phyloP scores from a whole-genome alignment of 2,329 filamentous ascomycete species.

The Exserohilum rostratum region DNA sequence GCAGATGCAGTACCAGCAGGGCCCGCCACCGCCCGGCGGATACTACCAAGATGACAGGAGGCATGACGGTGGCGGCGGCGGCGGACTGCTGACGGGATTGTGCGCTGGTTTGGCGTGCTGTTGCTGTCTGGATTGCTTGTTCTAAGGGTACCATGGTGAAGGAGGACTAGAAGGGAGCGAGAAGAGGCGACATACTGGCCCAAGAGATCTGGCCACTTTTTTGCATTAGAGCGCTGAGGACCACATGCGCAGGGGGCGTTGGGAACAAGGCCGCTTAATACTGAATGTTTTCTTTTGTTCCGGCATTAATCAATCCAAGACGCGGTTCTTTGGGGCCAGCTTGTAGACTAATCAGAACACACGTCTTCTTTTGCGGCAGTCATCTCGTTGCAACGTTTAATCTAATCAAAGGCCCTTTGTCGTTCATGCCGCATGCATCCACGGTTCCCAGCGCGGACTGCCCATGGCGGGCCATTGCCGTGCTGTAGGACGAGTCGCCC shows the following conservation, averaged over 20 bases:
- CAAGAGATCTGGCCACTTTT: background rate
- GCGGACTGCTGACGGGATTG: constrained; percentile 52
- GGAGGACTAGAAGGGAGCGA: background rate
- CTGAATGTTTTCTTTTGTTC: constrained; percentile 11
- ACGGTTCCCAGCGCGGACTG: background rate
- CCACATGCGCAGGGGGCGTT: background rate
- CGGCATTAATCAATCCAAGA: background rate
- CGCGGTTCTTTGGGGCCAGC: background rate
- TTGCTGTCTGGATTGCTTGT: constrained; percentile 59
- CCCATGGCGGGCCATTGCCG: background rate
- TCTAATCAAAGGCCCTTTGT: background rate
- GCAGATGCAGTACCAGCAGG: constrained; percentile 46
- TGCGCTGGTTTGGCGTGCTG: constrained; percentile 57
- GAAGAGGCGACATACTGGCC: background rate
- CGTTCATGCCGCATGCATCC: no score
- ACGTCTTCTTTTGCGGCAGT: background rate
- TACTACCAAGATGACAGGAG: constrained; percentile 48
- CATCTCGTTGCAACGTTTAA: background rate
- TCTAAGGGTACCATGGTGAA: constrained; percentile 38
- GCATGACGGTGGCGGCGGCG: constrained; percentile 34
- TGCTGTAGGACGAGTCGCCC: background rate
- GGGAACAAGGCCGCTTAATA: background rate
- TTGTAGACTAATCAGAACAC: background rate
- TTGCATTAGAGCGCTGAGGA: background rate
- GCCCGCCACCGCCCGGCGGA: constrained; percentile 43